Base-by-base conservation (phyloP, 805 yeast genomes). In the Saccharomyces jurei region DNA sequence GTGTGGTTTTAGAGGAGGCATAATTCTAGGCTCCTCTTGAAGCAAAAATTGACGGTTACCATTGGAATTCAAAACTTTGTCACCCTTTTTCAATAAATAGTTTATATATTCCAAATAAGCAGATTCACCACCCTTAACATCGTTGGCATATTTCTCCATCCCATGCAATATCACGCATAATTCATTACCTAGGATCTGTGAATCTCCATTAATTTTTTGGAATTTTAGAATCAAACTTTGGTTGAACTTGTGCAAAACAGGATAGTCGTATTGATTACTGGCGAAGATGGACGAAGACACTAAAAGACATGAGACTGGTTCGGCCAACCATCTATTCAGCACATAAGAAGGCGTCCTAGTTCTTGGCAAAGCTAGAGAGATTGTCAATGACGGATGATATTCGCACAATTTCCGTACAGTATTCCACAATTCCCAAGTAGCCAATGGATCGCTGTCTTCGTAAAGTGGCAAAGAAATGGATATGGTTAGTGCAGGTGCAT, bases 361-460 rank as follows among this genome's bases (percentile, higher is more conserved):
- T 54, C 82, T 82, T 31, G 96, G 91, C 25, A 90, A 77, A 41
- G 85, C 94, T 36, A 87, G 72, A 4, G 89, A 87, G 52, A 89
- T 82, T n/a, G 88, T 82, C 51, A 86, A 68, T 25, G 81, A 77
- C 1, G 68, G 57, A 50, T 83, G 75, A 61, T 83, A 82, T 53
- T 77, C 76, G 60, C 85, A 81, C 41, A 78, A 70, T 4, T 76
- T 72, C 26, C 89, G 71, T 2, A 86, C 78, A 0, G 86, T 75
- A 59, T 84, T 81, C 91, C 91, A 86, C 60, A 83, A 76, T 53
- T 83, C 87, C 91, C 91, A 86, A 1, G 86, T 82, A 2, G 84
- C 81, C 31, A 84, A 66, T 8, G 75, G 70, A 60, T 79, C 82
- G 17, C 73, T 59, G 50, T 79, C 82, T 54, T 80, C 83, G 55